Conservation (phyloP, 495 filamentous ascomycete genomes). For the Amorphotheca resinae region DNA sequence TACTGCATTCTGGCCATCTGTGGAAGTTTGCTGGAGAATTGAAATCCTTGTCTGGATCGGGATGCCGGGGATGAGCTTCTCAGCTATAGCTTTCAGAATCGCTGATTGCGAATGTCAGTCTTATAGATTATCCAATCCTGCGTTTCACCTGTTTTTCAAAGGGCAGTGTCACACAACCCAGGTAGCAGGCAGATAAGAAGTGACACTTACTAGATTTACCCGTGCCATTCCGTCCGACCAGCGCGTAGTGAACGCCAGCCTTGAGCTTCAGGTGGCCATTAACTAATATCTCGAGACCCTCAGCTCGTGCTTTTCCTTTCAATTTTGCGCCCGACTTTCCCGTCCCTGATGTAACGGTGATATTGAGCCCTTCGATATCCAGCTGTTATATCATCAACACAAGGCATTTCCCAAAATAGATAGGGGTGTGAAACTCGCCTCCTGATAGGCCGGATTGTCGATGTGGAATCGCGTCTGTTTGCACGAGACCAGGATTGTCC, state of each 20-base stretch:
- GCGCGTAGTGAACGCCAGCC: conserved; percentile 55
- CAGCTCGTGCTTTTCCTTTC: conserved; percentile 42
- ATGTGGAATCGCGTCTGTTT: conserved; percentile 49
- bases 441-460: conserved; percentile 37
- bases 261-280: conserved; percentile 59
- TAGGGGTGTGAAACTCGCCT: conserved; percentile 23
- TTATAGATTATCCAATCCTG: not conserved
- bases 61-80: conserved; percentile 70
- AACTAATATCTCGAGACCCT: conserved; percentile 52
- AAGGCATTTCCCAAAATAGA: not conserved
- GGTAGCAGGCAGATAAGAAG: no score
- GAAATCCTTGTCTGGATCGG: conserved; percentile 52
- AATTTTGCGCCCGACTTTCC: conserved; percentile 22
- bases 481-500: conserved; percentile 39
- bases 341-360: conserved; percentile 40
- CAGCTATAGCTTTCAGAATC: conserved; percentile 57
- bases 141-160: not conserved
- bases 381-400: conserved; percentile 31
- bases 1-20: conserved; percentile 1
- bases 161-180: no score
- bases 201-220: conserved; percentile 68
- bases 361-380: conserved; percentile 53
- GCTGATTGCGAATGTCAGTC: conserved; percentile 30
- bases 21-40: conserved; percentile 56
- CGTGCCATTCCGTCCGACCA: conserved; percentile 66